These are phyloP conservation scores for Pyrenochaeta sp. DNA, from an alignment of 2,329 filamentous ascomycete species.

Conservation along the genomic window DNA sequence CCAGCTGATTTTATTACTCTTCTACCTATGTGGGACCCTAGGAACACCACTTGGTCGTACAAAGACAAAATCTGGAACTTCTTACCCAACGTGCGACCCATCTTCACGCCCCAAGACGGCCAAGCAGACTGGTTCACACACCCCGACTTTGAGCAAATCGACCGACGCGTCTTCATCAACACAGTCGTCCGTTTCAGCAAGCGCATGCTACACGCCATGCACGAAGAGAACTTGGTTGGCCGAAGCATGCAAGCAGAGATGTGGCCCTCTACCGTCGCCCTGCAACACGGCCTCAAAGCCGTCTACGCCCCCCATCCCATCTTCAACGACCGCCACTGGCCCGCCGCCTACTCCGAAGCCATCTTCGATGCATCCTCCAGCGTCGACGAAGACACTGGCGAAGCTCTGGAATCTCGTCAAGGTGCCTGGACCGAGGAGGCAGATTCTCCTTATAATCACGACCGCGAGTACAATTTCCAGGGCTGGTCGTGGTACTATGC, in stretches of 20 bases:
- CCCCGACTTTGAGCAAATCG: slow-evolving; percentile 56
- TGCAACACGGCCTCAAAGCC: slow-evolving; percentile 92
- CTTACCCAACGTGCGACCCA: slow-evolving; percentile 67
- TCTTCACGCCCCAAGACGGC: slow-evolving; percentile 84
- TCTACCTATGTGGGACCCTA: slow-evolving; percentile 90
- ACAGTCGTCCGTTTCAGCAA: slow-evolving; percentile 85
- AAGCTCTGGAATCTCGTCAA: slow-evolving; percentile 68
- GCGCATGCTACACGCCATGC: slow-evolving; percentile 83
- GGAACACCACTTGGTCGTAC: slow-evolving; percentile 79
- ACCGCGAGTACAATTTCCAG: slow-evolving; percentile 86
- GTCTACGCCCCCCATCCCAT: slow-evolving; percentile 90
- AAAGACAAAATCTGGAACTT: slow-evolving; percentile 60
- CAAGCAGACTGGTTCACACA: slow-evolving; percentile 63
- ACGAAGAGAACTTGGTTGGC: slow-evolving; percentile 85
- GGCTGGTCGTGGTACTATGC: slow-evolving; percentile 94
- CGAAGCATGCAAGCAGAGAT: slow-evolving; percentile 95
- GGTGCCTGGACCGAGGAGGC: slow-evolving; percentile 54
- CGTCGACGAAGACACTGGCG: slow-evolving; percentile 30
- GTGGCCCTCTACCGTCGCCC: slow-evolving; percentile 87
- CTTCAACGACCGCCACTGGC: slow-evolving; percentile 88
- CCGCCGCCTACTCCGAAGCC: slow-evolving; percentile 75
- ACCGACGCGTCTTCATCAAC: slow-evolving; percentile 86
- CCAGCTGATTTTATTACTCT: slow-evolving; percentile 92
- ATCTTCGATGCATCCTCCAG: slow-evolving; percentile 71
- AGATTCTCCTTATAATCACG: slow-evolving; percentile 58